Conservation (phyloP, 2,329 filamentous ascomycete genomes). For the Sporothrix mexicana region DNA sequence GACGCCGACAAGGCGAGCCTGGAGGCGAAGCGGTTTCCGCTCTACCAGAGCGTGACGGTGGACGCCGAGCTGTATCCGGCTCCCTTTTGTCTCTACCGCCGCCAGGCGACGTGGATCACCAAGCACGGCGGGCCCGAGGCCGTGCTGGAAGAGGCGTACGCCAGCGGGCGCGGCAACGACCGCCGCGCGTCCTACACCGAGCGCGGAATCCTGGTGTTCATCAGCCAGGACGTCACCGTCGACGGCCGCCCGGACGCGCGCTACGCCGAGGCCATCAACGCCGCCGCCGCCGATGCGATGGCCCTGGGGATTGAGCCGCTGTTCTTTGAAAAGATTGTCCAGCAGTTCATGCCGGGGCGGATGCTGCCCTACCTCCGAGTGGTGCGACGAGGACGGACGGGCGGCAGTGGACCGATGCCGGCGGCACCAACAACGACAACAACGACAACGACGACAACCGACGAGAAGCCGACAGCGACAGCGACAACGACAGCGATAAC, state of each 20-base stretch:
- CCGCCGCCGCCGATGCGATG: constrained; percentile 30
- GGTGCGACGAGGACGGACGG: not conserved
- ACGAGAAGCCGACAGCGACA: too few species aligned
- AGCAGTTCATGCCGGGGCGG: constrained; percentile 25
- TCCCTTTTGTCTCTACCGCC: constrained; percentile 28
- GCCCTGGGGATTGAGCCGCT: constrained; percentile 23
- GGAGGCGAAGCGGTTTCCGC: not conserved
- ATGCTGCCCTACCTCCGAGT: constrained; percentile 14
- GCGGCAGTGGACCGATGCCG: not conserved
- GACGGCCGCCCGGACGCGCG: not conserved
- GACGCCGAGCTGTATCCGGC: constrained; percentile 28
- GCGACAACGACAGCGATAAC: not conserved
- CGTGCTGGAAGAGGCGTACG: constrained; percentile 16
- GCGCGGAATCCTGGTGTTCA: not conserved
- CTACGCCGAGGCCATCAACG: constrained; percentile 27
- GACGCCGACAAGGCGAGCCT: not conserved
- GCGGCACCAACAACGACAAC: not conserved
- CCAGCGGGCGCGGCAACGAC: not conserved
- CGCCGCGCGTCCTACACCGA: not conserved
- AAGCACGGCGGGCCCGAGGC: constrained; percentile 27
- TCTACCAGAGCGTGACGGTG: not conserved
- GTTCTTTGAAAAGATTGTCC: constrained; percentile 30
- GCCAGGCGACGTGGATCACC: constrained; percentile 27
- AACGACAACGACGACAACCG: not conserved
- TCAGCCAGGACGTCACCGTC: not conserved